A percentile compares a stretch with the other conserved stretches of the same genome.
Conservation (phyloP, 2,329 filamentous ascomycete species). For the Colletotrichum orbiculare region DNA sequence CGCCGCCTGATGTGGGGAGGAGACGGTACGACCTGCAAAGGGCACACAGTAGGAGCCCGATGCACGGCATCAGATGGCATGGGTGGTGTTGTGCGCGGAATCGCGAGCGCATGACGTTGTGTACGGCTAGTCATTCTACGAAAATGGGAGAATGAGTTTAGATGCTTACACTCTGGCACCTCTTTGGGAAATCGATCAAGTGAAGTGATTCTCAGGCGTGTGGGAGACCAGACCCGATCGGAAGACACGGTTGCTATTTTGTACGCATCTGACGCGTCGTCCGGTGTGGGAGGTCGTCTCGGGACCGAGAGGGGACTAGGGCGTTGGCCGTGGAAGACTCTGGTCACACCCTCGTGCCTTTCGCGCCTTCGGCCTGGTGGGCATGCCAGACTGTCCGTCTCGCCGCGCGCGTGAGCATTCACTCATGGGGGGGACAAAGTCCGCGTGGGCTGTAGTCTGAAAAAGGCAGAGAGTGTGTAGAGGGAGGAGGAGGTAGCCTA, state of each 20-base stretch:
- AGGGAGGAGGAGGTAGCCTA: no score
- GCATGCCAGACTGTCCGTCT: not conserved
- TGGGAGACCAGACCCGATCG: slow-evolving; percentile 2
- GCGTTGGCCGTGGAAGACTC: no score
- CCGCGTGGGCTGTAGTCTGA: no score
- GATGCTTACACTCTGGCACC: slow-evolving; percentile 17
- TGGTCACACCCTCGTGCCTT: not conserved
- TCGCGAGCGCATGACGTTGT: slow-evolving; percentile 13
- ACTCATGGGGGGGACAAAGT: no score
- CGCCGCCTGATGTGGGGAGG: not conserved
- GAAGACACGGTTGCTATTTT: slow-evolving; percentile 16
- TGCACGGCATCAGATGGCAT: slow-evolving; percentile 19
- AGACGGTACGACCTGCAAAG: not conserved
- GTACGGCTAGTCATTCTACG: not conserved
- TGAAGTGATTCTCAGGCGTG: not conserved
- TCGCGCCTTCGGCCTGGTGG: not conserved
- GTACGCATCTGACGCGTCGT: slow-evolving; percentile 17
- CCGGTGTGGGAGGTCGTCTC: slow-evolving; percentile 6
- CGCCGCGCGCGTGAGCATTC: no score
- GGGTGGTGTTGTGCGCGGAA: slow-evolving; percentile 12
- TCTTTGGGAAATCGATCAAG: slow-evolving; percentile 20
- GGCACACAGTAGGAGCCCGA: not conserved
- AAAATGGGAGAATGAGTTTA: slow-evolving; percentile 5
- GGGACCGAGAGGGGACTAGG: slow-evolving; percentile 13
- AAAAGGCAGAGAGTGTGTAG: no score